A percentile compares a stretch with the other conserved stretches of the same genome.
Evolutionary conservation across 441 rosid species (phyloP).

Genomic region (Pelargonium hybrid): DNA sequence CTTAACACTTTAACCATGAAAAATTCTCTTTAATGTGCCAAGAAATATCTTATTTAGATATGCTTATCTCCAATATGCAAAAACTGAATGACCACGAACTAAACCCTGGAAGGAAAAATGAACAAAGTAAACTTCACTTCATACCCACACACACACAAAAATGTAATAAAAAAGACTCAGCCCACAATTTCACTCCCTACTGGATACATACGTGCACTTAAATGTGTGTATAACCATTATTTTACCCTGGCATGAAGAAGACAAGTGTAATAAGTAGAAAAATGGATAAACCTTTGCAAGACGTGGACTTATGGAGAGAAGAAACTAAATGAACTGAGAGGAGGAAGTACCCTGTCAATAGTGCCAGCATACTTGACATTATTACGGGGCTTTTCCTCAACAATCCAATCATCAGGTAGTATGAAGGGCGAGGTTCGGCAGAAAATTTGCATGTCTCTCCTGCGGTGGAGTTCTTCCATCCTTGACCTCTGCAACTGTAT

Average conservation of each 20-base stretch:
- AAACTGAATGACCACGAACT: background rate
- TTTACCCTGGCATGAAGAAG: background rate
- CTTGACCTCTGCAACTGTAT: conserved; percentile 22
- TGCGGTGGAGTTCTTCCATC: background rate
- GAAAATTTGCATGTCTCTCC: conserved; percentile 16
- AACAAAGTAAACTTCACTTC: background rate
- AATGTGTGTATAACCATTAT: background rate
- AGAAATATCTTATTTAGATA: background rate
- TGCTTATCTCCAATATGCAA: no score
- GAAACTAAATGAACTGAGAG: background rate
- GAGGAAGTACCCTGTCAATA: conserved; percentile 38
- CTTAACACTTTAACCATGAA: no score
- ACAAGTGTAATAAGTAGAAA: background rate
- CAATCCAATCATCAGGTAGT: conserved; percentile 43
- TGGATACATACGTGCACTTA: background rate
- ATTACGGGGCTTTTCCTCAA: conserved; percentile 29
- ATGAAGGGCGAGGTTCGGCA: conserved; percentile 22
- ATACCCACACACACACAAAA: background rate
- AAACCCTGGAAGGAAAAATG: background rate
- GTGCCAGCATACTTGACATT: conserved; percentile 17
- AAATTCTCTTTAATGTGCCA: background rate
- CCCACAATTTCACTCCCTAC: background rate
- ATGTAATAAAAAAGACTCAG: background rate
- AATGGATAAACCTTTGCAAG: background rate
- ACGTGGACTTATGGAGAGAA: background rate